Base-by-base conservation (phyloP, 441 rosid species). In the Dalechampia spathulata region DNA sequence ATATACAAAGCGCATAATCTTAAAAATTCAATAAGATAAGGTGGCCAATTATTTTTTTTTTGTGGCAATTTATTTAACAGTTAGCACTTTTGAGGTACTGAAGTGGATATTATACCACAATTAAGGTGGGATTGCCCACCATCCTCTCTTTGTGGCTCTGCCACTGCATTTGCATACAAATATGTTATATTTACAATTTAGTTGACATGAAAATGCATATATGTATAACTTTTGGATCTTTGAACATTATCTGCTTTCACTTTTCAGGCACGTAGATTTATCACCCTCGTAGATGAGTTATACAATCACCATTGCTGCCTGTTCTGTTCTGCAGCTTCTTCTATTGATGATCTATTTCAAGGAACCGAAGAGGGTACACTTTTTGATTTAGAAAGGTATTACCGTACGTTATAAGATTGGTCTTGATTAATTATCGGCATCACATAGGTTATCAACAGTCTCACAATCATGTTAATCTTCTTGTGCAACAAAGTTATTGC, bases 361-460 rank as follows among this genome's bases (percentile, higher is more conserved):
- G 98, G 96, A 79, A 83, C 95, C 50, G 95, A 90, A 58, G 98
- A 87, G 78, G 98, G 95, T 43, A 78, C 83, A 6, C 87, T 81
- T 51, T 83, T 91, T 52, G 96, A 91, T 62, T 72, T 86, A 58
- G 96, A 87, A 79, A 84, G 96, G 96, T 81, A 72, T 54, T 51
- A 44, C 10, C 17, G 32, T 9, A 7, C 23, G 5, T 45, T 57
- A 26, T 32, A 34, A 39, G n/a, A 17, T 22, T 25, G 1, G 36
- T 52, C 20, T 45, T 37, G 21, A n/a, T 49, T 37, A 34, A 23
- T 49, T 23, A 26, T n/a, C 42, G 27, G 36, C 5, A 9, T 46
- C 40, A 43, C 20, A 20, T 54, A 26, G 20, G 17, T 57, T 57
- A 5, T 16, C 21, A 21, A 20, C n/a, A 21, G 15, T 57, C 28